Conservation (phyloP, 306 rosid species). For the Prunus padus region DNA sequence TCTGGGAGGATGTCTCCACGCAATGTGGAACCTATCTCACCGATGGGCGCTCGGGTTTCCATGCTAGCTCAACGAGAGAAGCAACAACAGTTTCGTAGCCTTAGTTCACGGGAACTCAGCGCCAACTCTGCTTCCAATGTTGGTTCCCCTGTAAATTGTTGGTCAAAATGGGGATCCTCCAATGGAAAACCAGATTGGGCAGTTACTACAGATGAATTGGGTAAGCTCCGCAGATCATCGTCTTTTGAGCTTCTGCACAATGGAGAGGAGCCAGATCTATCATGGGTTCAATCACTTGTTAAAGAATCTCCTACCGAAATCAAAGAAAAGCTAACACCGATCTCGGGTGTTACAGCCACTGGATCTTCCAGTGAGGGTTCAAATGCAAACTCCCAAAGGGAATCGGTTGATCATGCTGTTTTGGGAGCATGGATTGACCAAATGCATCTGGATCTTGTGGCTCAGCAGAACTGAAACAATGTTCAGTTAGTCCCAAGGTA, state of each 20-base stretch:
- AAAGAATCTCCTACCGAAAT: slow-evolving; percentile 83
- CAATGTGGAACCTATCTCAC: slow-evolving; percentile 80
- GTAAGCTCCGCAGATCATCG: slow-evolving; percentile 75
- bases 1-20: slow-evolving; percentile 93
- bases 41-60: slow-evolving; percentile 70
- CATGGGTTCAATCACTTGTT: slow-evolving; percentile 97
- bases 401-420: slow-evolving; percentile 51
- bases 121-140: slow-evolving; percentile 51
- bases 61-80: slow-evolving; percentile 77
- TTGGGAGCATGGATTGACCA: slow-evolving; percentile 67
- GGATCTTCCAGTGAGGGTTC: slow-evolving; percentile 44
- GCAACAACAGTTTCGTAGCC: slow-evolving; percentile 92
- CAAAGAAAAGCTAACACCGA: slow-evolving; percentile 52
- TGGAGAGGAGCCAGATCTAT: slow-evolving; percentile 91
- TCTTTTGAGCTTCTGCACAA: slow-evolving; percentile 84
- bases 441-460: slow-evolving; percentile 69
- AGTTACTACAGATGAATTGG: slow-evolving; percentile 59
- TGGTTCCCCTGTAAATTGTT: slow-evolving; percentile 56
- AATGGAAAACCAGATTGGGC: slow-evolving; percentile 83
- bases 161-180: slow-evolving; percentile 89
- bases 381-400: slow-evolving; percentile 48
- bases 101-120: slow-evolving; percentile 86
- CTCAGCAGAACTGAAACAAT: slow-evolving; percentile 55
- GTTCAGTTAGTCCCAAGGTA: slow-evolving; percentile 37
- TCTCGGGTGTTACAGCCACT: slow-evolving; percentile 36